A percentile compares a stretch with the other conserved stretches of the same genome.
Conservation (phyloP, 2,329 filamentous ascomycete species). For the Chaetomiaceae sp. region DNA sequence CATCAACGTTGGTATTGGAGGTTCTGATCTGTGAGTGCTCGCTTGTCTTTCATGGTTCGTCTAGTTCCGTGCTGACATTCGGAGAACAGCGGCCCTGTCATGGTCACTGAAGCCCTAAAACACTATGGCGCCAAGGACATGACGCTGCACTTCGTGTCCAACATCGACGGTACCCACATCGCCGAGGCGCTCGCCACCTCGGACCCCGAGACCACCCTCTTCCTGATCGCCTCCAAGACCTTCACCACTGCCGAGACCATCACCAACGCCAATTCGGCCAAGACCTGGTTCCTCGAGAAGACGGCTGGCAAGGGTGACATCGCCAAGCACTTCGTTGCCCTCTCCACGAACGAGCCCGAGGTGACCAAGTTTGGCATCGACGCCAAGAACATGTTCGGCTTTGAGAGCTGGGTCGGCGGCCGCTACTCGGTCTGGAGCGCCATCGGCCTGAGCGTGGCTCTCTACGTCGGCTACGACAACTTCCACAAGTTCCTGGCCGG, state of each 20-base stretch:
- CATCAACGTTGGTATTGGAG: slow-evolving; percentile 96
- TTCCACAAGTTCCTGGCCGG: slow-evolving; percentile 94
- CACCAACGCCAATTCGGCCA: slow-evolving; percentile 96
- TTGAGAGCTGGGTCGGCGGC: slow-evolving; percentile 97
- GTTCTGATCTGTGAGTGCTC: slow-evolving; percentile 83
- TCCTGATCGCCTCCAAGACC: slow-evolving; percentile 97
- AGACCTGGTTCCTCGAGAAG: slow-evolving; percentile 91
- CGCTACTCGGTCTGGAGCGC: slow-evolving; percentile 99
- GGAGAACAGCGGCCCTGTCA: slow-evolving; percentile 75
- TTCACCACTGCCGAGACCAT: slow-evolving; percentile 97
- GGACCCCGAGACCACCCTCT: slow-evolving; percentile 96
- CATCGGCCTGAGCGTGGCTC: slow-evolving; percentile 87
- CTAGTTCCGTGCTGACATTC: background rate
- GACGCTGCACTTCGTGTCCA: slow-evolving; percentile 97
- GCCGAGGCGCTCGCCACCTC: slow-evolving; percentile 85
- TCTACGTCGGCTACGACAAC: slow-evolving; percentile 97
- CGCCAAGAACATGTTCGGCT: slow-evolving; percentile 99
- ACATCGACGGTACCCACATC: slow-evolving; percentile 98
- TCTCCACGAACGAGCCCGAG: slow-evolving; percentile 92
- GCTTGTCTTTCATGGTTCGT: background rate
- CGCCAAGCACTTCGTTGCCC: slow-evolving; percentile 96
- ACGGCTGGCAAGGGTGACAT: slow-evolving; percentile 74
- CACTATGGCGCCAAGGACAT: slow-evolving; percentile 81
- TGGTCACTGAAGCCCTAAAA: slow-evolving; percentile 98
- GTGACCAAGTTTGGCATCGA: slow-evolving; percentile 99